Base-by-base conservation (phyloP, 257 asterid genomes). In the Rubia yunnanensis region DNA sequence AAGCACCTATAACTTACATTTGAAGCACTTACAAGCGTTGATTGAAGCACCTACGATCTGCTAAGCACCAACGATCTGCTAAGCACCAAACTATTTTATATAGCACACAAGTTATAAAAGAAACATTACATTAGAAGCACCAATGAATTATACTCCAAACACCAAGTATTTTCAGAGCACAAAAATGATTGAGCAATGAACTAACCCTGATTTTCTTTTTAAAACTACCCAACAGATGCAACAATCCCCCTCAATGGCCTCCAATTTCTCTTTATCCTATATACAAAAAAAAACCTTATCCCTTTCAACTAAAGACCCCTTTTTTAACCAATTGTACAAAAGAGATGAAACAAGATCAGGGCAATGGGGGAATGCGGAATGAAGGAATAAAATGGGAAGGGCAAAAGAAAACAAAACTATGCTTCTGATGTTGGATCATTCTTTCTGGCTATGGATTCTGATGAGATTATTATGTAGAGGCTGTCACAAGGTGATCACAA, bases 361-460 rank as follows among this genome's bases (percentile, higher is more conserved):
- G 59, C 70, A 55, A 69, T 69, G 84, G n/a, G n/a, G n/a, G n/a
- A n/a, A n/a, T n/a, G n/a, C 76, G 67, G 83, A 83, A 87, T 81
- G 86, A 90, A 87, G 78, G 82, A 90, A 86, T 79, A 75, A 84
- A n/a, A 88, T 76, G 32, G 17, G 74, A 71, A 53, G 79, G 67
- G 75, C 70, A 73, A 69, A 77, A 77, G 65, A 81, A 68, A 58
- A 72, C 81, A 78, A 80, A 69, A 60, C 81, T 81, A 77, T 70
- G 74, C 68, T 74, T 78, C 70, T 46, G 34, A 59, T 59, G 75
- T 65, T 70, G 75, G 34, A 59, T 59, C 72, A 66, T 66, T 72
- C 79, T 60, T 31, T 24, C 44, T 31, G 64, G 64, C 41, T 7
- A 30, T 73, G 72, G 65, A 80, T 74, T 77, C 72, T 75, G 72